Evolutionary conservation across 192 early-diverging fungal genomes (phyloP).

Genomic region (Dissophora globulifera): DNA sequence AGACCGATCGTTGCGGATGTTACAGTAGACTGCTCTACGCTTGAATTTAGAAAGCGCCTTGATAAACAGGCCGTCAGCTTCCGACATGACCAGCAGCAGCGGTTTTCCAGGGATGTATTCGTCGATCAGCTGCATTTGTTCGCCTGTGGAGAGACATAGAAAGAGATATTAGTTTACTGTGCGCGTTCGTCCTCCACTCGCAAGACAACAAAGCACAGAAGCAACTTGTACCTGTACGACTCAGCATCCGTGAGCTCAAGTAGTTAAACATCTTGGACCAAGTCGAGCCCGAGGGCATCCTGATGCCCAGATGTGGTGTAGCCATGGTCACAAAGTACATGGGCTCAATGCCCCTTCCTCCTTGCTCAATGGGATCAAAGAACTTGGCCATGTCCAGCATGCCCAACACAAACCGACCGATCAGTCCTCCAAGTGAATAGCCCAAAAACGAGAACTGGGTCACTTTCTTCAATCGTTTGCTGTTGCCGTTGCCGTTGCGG

Average conservation of each 20-base stretch:
- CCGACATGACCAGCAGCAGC: slow-evolving; percentile 51
- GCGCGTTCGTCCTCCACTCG: too few relatives aligned
- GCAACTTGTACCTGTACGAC: slow-evolving; percentile 61
- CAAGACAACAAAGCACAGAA: neutral
- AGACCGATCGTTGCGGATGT: slow-evolving; percentile 61
- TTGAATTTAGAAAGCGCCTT: slow-evolving; percentile 59
- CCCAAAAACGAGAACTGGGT: too few relatives aligned
- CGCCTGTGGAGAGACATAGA: slow-evolving; percentile 8
- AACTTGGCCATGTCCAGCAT: too few relatives aligned
- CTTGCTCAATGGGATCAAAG: too few relatives aligned
- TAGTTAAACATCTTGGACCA: slow-evolving; percentile 54
- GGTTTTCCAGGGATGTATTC: slow-evolving; percentile 47
- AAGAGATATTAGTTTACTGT: neutral
- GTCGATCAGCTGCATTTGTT: slow-evolving; percentile 60
- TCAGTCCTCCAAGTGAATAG: too few relatives aligned
- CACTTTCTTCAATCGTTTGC: slow-evolving; percentile 18
- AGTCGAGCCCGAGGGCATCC: slow-evolving; percentile 21
- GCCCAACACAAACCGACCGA: too few relatives aligned
- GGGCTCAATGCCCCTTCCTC: too few relatives aligned
- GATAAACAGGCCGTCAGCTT: slow-evolving; percentile 53
- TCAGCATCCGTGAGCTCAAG: slow-evolving; percentile 51
- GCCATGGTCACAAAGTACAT: too few relatives aligned
- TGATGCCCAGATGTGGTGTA: slow-evolving; percentile 66
- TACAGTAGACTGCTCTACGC: slow-evolving; percentile 58
- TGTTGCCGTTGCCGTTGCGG: too few relatives aligned